Base-by-base conservation (phyloP, 2,329 filamentous ascomycete species). In the Microcyclospora pomicola region DNA sequence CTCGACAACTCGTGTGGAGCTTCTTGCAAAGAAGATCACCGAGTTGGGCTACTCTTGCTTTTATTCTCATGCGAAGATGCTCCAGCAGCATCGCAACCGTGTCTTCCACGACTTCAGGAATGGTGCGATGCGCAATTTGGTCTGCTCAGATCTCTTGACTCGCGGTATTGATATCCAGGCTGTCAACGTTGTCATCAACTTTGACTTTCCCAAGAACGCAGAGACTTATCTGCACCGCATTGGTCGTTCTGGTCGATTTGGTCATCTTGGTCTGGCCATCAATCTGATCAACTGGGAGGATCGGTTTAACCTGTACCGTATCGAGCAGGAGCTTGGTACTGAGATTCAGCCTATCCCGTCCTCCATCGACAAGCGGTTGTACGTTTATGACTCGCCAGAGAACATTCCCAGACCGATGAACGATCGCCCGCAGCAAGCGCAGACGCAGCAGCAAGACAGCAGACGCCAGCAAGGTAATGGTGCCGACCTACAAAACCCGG, bases 221-320 rank as follows among this genome's bases (percentile, higher is more conserved):
- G 91, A 98, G 66, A 98, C 91, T 0, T 98, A 98, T 59, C 77
- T 98, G 41, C 91, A 98, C 66, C 85, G 91, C 50, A 98, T 98
- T 59, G 91, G 91, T 69, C 84, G 91, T 58, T 98, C 91, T 36
- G 91, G 91, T 49, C 84, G 91, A 49, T 98, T 94, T 59, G 91
- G 91, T 49, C 91, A 98, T 65, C 73, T 96, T 56, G 91, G 91
- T 73, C 70, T 98, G 49, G 92, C 92, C 47, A 98, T 98, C 59
- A 98, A 98, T 64, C 69, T 98, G 59, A 98, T 98, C 71, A 96
- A 93, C 62, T 98, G 91, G 91, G 91, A 98, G 41, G 91, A 98
- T 60, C 79, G 91, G 19, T 96, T 94, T 72, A 98, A 96, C 62
- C 73, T 98, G 14, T 98, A 98, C 70, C 92, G 92, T 60, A 98